Percentiles rank a stretch among this genome's conserved stretches.
Evolutionary conservation across 768 basidiomycete genomes (phyloP).

Genomic region (Mycena polygramma): DNA sequence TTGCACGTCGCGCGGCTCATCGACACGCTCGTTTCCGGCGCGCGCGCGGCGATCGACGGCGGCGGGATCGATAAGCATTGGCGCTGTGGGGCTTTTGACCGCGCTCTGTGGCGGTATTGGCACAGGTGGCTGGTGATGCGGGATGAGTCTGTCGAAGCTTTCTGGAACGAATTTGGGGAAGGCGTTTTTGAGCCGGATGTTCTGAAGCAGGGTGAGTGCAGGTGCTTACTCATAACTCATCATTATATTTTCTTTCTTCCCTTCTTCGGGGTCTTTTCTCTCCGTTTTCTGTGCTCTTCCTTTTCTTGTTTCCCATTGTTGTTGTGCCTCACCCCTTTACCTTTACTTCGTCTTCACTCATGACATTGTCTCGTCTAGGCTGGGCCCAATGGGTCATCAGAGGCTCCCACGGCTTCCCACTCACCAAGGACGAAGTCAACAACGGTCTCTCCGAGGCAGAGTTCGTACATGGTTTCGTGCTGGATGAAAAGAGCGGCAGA

Average conservation of each 20-base stretch:
- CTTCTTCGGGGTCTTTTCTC: too few relatives aligned
- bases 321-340: too few relatives aligned
- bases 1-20: slow-evolving; percentile 57
- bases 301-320: too few relatives aligned
- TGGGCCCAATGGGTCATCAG: slow-evolving; percentile 55
- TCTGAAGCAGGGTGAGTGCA: slow-evolving; percentile 52
- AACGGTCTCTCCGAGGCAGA: slow-evolving; percentile 49
- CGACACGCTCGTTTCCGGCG: slow-evolving; percentile 50
- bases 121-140: slow-evolving; percentile 55
- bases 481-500: background rate
- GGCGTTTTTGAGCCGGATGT: slow-evolving; percentile 57
- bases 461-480: slow-evolving; percentile 45
- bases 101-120: slow-evolving; percentile 57
- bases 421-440: slow-evolving; percentile 53
- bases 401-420: slow-evolving; percentile 56
- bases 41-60: slow-evolving; percentile 38
- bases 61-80: slow-evolving; percentile 51
- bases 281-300: too few relatives aligned
- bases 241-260: too few relatives aligned
- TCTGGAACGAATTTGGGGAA: slow-evolving; percentile 57
- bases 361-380: too few relatives aligned
- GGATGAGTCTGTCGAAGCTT: slow-evolving; percentile 53
- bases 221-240: too few relatives aligned
- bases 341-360: too few relatives aligned
- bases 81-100: slow-evolving; percentile 57